Evolutionary conservation across 2,329 filamentous ascomycete species (phyloP).

Genomic region (Sclerotinia glacialis): DNA sequence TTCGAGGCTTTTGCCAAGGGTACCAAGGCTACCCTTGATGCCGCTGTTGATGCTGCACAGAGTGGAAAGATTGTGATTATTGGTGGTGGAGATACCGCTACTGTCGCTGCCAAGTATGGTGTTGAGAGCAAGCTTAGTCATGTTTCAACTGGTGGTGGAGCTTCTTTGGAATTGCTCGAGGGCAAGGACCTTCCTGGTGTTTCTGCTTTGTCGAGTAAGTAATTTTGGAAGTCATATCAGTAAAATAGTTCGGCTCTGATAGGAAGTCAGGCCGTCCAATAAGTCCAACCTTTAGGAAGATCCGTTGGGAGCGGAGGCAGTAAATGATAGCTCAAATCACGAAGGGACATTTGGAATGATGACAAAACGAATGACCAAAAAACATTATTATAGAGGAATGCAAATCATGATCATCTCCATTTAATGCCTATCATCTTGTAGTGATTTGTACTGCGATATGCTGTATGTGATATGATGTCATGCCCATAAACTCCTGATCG

Average conservation of each 20-base stretch:
- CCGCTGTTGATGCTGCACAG: conserved; percentile 76
- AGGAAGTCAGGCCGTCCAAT: conserved; percentile 32
- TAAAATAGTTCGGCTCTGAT: conserved; percentile 31
- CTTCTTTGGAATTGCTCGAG: conserved; percentile 92
- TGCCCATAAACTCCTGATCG: conserved; percentile 14
- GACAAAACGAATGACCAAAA: conserved; percentile 8
- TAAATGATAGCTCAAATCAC: conserved; percentile 31
- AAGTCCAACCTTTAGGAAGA: conserved; percentile 37
- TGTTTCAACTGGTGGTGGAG: conserved; percentile 95
- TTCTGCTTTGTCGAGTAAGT: conserved; percentile 79
- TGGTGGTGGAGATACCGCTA: conserved; percentile 95
- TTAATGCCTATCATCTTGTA: conserved; percentile 6
- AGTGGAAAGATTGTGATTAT: conserved; percentile 96
- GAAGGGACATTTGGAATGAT: conserved; percentile 32
- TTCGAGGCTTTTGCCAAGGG: conserved; percentile 90
- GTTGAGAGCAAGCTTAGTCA: conserved; percentile 97
- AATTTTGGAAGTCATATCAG: conserved; percentile 39
- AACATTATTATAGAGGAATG: conserved; percentile 9
- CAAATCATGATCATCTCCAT: conserved; percentile 14
- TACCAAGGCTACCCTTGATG: conserved; percentile 89
- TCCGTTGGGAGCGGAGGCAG: conserved; percentile 25
- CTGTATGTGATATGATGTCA: conserved; percentile 14
- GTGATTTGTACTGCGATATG: conserved; percentile 6
- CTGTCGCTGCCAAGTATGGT: conserved; percentile 94
- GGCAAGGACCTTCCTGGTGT: conserved; percentile 97